phyloP scores from a whole-genome alignment of 352 stramenopile genomes.

The Phytopythium helicoides region DNA sequence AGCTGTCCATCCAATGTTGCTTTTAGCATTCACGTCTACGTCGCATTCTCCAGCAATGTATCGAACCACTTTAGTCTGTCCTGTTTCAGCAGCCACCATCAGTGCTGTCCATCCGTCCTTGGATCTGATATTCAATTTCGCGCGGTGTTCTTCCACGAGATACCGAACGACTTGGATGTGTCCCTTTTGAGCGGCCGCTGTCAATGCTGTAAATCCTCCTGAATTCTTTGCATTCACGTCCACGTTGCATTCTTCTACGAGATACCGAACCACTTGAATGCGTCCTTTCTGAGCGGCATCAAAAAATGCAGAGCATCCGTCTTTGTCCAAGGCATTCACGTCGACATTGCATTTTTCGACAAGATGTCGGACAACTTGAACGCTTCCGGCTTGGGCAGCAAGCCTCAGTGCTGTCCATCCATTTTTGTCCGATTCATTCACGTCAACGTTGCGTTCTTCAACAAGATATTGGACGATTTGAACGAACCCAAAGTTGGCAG shows the following conservation, averaged over 20 bases:
- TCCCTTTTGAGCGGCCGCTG: too few relatives aligned
- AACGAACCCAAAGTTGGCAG: neutral
- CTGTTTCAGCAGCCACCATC: too few relatives aligned
- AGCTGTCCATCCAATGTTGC: too few relatives aligned
- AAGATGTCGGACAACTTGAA: neutral
- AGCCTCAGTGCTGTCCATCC: neutral
- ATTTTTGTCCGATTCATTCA: neutral
- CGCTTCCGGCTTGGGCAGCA: neutral
- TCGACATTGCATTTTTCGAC: conserved; percentile 2
- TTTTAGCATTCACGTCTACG: too few relatives aligned
- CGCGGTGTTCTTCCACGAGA: too few relatives aligned
- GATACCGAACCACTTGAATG: neutral
- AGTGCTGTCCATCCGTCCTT: too few relatives aligned
- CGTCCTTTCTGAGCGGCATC: conserved; percentile 5
- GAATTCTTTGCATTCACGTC: too few relatives aligned
- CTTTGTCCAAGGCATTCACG: neutral
- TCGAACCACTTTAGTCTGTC: too few relatives aligned
- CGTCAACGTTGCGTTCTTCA: neutral
- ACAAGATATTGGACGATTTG: conserved; percentile 1
- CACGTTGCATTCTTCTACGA: neutral
- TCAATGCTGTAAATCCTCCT: too few relatives aligned
- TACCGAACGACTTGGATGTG: too few relatives aligned
- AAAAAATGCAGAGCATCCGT: conserved; percentile 1
- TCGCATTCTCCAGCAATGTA: too few relatives aligned
- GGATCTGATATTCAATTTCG: too few relatives aligned